Evolutionary conservation across 192 early-diverging fungal species (phyloP), one percentile per base, ranked within the genome.

Genomic region (Podila horticola): DNA sequence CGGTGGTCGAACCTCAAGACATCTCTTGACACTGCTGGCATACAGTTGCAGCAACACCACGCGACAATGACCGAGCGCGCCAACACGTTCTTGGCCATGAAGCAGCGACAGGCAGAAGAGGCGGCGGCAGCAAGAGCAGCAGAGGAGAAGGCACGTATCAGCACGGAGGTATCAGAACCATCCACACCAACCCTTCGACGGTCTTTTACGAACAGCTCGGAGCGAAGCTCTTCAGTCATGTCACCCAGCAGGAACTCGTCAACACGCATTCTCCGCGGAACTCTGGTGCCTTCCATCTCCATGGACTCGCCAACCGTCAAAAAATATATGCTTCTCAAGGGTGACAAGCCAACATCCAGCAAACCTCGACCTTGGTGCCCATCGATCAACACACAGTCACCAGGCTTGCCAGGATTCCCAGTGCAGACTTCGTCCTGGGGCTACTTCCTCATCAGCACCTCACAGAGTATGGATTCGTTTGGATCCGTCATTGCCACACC

Each of bases 291-390:
- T 6, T 72, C 75, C 10, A 34, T 71, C 12, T 79, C 75, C 4
- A 72, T 68, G 69, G 75, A 79, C 31, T 72, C 75, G 17, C 29
- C 60, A 2, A 57, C 66, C 28, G 65, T 79, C 5, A 41, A 48
- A 26, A 79, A 79, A 61, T 79, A 45, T 41, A 72, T 79, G 75
- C 36, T 72, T 3, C 36, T 79, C 33, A 72, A 72, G 52, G 67
- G 64, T 5, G 75, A 79, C 34, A 65, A 71, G 50, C 75, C 75
- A 9, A 24, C 12, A 3, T 72, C 64, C 69, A 24, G 29, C 5
- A 72, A 68, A 20, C 75, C 75, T 20, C 65, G 75, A 12, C 69
- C 69, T 45, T 79, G 75, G 75, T 79, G 75, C 22, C 75, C 75
- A 15, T 68, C 69, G 5, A 65, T 65, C 34, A 68, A 26, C 29